Base-by-base conservation (phyloP, 257 asterid genomes). In the Scutellaria baicalensis region DNA sequence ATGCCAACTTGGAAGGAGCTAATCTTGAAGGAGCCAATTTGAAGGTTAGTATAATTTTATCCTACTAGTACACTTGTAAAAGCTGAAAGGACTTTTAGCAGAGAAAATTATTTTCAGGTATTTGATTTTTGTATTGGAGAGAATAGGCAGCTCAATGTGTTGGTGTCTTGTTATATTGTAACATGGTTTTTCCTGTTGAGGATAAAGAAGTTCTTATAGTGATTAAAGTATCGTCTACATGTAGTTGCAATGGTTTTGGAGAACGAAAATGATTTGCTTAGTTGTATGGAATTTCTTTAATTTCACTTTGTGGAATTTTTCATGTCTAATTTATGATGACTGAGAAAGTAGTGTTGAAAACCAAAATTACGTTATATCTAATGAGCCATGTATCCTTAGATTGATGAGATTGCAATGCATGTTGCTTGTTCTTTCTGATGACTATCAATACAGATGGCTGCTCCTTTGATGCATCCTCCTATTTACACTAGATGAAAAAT, bases 1-100 rank as follows among this genome's bases (percentile, higher is more conserved):
- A 93, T 86, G 98, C 98, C 81, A 93, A 93, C 87, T 82, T 93
- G 80, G 97, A 92, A 85, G 98, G 97, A 77, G 97, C 98, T 61
- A 90, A 88, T 83, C 85, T 93, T 56, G 98, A 93, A 81, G 98
- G 98, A 69, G 98, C 98, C 76, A 93, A 93, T 80, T 79, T 93
- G 74, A 93, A 93, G 97, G 97, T 87, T 76, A 74, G 70, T 21
- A 8, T 64, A 42, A 35, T 18, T 77, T 56, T 52, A 51, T 71
- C 44, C 48, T n/a, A 43, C 59, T 58, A 16, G 21, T 69, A 47
- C 12, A 35, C 57, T 5, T 14, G 13, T 65, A 16, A 56, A 36
- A 48, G 35, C 57, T 13, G 57, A 74, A 63, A 68, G 49, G 3
- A 61, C 48, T 27, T 36, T 47, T 49, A 31, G 35, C n/a, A 39